phyloP scores from a whole-genome alignment of 2,329 filamentous ascomycete species.

The Ophiocordyceps robertsii region DNA sequence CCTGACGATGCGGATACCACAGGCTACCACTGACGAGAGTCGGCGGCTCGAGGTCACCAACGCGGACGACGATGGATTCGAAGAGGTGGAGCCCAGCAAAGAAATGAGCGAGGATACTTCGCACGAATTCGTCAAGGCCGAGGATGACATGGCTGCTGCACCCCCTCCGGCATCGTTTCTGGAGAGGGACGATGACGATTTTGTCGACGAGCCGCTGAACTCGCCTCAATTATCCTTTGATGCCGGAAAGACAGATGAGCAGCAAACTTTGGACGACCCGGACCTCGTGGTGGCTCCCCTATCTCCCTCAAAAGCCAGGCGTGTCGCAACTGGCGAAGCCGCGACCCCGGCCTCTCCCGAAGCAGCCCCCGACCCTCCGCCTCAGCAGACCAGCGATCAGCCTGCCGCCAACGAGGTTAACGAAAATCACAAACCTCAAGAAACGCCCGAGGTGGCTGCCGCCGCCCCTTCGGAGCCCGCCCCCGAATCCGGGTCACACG shows the following conservation, averaged over 20 bases:
- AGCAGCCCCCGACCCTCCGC: not conserved
- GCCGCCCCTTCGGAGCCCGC: constrained; percentile 4
- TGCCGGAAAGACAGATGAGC: constrained; percentile 38
- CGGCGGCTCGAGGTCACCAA: constrained; percentile 69
- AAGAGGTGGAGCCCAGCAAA: constrained; percentile 63
- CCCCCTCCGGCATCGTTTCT: constrained; percentile 16
- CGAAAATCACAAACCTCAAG: not conserved
- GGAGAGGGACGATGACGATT: constrained; percentile 53
- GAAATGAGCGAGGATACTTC: constrained; percentile 63
- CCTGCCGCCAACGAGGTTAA: not conserved
- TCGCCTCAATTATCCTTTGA: constrained; percentile 52
- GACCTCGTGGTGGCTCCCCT: constrained; percentile 44
- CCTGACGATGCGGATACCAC: constrained; percentile 43
- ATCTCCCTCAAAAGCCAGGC: constrained; percentile 32
- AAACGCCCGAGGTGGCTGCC: not conserved
- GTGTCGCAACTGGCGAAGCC: constrained; percentile 1
- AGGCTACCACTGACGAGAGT: constrained; percentile 41
- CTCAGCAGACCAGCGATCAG: not conserved
- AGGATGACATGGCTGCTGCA: constrained; percentile 31
- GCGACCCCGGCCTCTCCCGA: not conserved
- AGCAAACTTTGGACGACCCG: constrained; percentile 36
- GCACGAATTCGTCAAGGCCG: constrained; percentile 51
- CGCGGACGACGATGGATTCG: constrained; percentile 79
- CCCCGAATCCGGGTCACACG: constrained; percentile 4
- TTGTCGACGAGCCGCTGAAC: constrained; percentile 65